Conservation (phyloP, 116 monocot species). For the Thalassia testudinum region DNA sequence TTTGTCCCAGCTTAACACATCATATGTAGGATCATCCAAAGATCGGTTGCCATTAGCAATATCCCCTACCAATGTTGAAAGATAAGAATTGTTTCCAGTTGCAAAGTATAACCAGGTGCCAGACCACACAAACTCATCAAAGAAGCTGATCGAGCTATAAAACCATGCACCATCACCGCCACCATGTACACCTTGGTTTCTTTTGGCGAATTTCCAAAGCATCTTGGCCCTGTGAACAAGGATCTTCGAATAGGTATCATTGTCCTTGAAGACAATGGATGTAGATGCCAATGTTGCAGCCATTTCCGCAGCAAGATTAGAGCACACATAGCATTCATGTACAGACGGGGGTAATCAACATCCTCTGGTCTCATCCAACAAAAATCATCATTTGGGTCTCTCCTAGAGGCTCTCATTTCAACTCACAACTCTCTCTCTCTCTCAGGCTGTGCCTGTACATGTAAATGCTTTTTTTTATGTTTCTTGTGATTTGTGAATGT, state of each 20-base stretch:
- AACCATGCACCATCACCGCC: slow-evolving; percentile 35
- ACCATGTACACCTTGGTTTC: slow-evolving; percentile 59
- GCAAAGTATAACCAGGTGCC: slow-evolving; percentile 86
- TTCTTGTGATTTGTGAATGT: no score
- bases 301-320: slow-evolving; percentile 92
- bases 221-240: slow-evolving; percentile 66
- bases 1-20: slow-evolving; percentile 89
- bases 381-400: slow-evolving; percentile 40
- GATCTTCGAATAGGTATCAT: slow-evolving; percentile 64
- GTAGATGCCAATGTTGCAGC: slow-evolving; percentile 73
- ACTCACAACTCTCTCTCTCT: no score
- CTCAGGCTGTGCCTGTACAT: no score
- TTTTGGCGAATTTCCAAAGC: slow-evolving; percentile 50
- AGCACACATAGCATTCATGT: slow-evolving; percentile 54
- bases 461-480: no score
- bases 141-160: slow-evolving; percentile 76
- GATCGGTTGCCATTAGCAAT: slow-evolving; percentile 60
- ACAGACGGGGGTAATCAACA: slow-evolving; percentile 79
- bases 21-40: slow-evolving; percentile 75
- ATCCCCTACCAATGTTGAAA: slow-evolving; percentile 47
- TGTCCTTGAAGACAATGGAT: slow-evolving; percentile 89
- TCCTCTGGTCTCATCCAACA: slow-evolving; percentile 93
- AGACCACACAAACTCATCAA: slow-evolving; percentile 88
- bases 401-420: no score
- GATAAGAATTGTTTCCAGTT: slow-evolving; percentile 60